Percentiles rank a stretch among this genome's conserved stretches.
These are phyloP conservation scores for Fagopyrum esculentum DNA, from an alignment of 148 eudicot genomes.

Conservation along the genomic window DNA sequence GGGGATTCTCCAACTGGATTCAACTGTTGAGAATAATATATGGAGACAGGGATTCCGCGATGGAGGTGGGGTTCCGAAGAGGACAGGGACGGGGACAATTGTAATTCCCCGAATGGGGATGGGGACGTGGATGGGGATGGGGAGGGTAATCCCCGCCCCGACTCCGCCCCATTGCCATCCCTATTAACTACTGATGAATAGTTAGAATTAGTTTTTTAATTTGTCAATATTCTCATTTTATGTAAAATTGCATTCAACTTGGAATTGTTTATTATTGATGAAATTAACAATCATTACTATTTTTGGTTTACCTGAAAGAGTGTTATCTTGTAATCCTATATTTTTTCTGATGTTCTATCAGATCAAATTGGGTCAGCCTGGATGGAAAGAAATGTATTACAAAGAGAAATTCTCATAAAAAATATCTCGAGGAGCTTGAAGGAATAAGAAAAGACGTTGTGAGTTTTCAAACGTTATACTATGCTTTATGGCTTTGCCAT, in stretches of 20 bases:
- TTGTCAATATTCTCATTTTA: background rate
- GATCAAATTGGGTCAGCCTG: conserved; percentile 85
- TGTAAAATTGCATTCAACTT: background rate
- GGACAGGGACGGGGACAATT: too few relatives aligned
- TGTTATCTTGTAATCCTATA: background rate
- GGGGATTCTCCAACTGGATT: too few relatives aligned
- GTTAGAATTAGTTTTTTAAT: background rate
- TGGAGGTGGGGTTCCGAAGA: too few relatives aligned
- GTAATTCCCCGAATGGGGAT: too few relatives aligned
- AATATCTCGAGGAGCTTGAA: conserved; percentile 68
- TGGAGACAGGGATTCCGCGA: too few relatives aligned
- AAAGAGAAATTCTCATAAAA: conserved; percentile 76
- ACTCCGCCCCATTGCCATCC: too few relatives aligned
- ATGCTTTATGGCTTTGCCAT: background rate
- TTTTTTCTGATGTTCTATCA: conserved; percentile 17
- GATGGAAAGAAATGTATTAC: conserved; percentile 94
- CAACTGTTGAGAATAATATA: too few relatives aligned
- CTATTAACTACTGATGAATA: background rate
- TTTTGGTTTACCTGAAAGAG: background rate
- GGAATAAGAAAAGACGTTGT: conserved; percentile 70
- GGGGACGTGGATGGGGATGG: too few relatives aligned
- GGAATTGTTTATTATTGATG: background rate
- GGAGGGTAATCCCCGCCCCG: too few relatives aligned
- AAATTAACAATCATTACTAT: background rate
- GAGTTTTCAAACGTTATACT: conserved; percentile 25